Conservation (phyloP, 2,329 filamentous ascomycete genomes). For the Botryotinia narcissicola region DNA sequence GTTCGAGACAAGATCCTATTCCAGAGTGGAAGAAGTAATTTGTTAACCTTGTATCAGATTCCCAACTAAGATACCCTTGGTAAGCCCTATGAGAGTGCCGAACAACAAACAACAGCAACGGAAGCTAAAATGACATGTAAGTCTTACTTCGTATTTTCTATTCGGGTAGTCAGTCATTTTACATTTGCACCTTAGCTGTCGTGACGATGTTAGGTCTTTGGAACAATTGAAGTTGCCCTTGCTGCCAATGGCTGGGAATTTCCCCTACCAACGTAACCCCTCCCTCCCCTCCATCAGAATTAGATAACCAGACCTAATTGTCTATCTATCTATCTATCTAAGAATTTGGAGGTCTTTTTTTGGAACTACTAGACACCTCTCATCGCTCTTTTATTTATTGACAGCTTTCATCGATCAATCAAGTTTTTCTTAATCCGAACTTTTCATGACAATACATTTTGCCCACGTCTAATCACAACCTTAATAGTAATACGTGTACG, state of each 20-base stretch:
- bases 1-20: background rate
- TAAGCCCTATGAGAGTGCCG: background rate
- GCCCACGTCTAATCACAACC: background rate
- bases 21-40: background rate
- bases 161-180: background rate
- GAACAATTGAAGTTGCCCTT: background rate
- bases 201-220: background rate
- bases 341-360: background rate
- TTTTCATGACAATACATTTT: background rate
- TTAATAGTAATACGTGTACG: background rate
- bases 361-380: no score
- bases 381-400: background rate
- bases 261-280: slow-evolving; percentile 7
- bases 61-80: background rate
- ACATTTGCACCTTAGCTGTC: background rate
- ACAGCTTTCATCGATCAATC: background rate
- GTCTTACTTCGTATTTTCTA: background rate
- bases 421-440: background rate
- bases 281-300: background rate
- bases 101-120: background rate
- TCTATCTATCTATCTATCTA: no score
- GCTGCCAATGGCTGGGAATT: background rate
- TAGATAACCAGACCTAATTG: background rate
- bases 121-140: background rate
- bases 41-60: background rate